Percentiles rank a stretch among this genome's conserved stretches.
These are phyloP conservation scores for Inonotus hispidus DNA, from an alignment of 1,284 basidiomycete genomes.

Conservation along the genomic window DNA sequence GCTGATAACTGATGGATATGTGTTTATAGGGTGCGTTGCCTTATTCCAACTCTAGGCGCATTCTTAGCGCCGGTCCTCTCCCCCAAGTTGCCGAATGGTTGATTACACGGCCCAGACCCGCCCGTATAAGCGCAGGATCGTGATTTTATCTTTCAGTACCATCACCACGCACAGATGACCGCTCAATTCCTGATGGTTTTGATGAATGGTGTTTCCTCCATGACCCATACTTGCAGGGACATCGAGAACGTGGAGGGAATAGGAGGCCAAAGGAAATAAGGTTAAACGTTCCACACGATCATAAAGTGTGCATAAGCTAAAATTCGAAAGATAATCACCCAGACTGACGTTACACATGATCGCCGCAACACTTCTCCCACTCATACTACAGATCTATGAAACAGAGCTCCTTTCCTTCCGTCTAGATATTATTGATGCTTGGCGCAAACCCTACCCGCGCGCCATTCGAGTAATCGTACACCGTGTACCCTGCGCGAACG, in stretches of 20 bases:
- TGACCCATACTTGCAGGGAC: too few relatives aligned
- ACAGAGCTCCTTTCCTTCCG: background rate
- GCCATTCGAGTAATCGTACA: conserved; percentile 53
- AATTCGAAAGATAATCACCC: too few relatives aligned
- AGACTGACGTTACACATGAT: background rate
- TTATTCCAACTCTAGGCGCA: background rate
- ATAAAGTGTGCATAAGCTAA: too few relatives aligned
- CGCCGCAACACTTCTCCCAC: background rate
- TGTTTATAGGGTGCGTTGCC: conserved; percentile 1
- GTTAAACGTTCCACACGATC: too few relatives aligned
- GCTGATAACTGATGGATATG: background rate
- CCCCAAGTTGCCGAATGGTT: background rate
- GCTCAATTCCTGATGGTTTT: too few relatives aligned
- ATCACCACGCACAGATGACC: too few relatives aligned
- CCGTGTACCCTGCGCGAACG: conserved; percentile 43
- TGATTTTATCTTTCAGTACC: too few relatives aligned
- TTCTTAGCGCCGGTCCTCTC: background rate
- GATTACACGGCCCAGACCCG: too few relatives aligned
- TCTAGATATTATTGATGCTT: conserved; percentile 44
- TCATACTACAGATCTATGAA: background rate
- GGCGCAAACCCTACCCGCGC: conserved; percentile 54
- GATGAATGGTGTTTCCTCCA: too few relatives aligned
- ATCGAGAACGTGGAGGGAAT: too few relatives aligned
- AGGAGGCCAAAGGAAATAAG: too few relatives aligned
- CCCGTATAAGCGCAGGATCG: too few relatives aligned